Conservation (phyloP, 805 yeast species). For the Spathaspora arborariae region DNA sequence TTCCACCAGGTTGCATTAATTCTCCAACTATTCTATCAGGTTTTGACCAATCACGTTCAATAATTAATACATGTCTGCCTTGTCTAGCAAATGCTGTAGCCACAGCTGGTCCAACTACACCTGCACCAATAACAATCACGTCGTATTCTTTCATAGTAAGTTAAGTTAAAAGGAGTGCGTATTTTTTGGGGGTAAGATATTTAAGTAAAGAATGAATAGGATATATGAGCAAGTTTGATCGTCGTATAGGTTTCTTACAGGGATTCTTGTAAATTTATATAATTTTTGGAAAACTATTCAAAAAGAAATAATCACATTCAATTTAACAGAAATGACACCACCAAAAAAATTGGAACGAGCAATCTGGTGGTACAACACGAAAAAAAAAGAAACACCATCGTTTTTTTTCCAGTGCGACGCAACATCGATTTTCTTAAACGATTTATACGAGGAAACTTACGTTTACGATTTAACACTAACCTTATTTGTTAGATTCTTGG, state of each 20-base stretch:
- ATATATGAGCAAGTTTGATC: not conserved
- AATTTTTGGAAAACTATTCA: not conserved
- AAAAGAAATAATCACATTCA: conserved; percentile 1
- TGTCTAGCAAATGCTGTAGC: conserved; percentile 89
- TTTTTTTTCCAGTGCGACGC: not conserved
- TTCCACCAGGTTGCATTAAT: conserved; percentile 94
- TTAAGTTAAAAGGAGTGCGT: not conserved
- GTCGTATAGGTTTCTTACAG: not conserved
- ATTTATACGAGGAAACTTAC: not conserved
- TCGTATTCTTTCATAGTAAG: conserved; percentile 46
- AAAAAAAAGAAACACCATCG: too few species aligned
- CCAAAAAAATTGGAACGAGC: not conserved
- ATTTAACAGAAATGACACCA: not conserved
- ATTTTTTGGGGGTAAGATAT: not conserved
- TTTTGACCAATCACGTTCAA: conserved; percentile 85
- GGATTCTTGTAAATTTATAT: not conserved
- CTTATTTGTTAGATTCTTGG: not conserved
- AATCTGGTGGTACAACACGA: too few species aligned
- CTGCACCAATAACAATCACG: conserved; percentile 95
- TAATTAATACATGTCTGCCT: conserved; percentile 74
- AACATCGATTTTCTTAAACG: too few species aligned
- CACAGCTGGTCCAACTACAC: conserved; percentile 91
- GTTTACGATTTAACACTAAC: not conserved
- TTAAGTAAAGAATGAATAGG: not conserved
- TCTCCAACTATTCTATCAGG: conserved; percentile 99